Conservation (phyloP, 257 asterid species). For the Nicotiana benthamiana region DNA sequence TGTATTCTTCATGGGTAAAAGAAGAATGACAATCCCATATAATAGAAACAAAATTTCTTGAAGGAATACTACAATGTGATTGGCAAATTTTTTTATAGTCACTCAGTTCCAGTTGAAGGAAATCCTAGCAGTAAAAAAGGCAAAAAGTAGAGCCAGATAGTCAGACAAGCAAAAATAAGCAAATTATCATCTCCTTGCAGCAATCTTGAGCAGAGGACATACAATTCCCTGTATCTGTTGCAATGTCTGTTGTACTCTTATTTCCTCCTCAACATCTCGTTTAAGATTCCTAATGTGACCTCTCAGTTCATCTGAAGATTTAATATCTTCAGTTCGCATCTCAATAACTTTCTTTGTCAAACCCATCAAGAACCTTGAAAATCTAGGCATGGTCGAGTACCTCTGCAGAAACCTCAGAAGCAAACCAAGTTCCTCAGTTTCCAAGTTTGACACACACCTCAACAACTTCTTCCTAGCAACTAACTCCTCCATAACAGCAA, state of each 20-base stretch:
- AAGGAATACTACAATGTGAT: conserved; percentile 1
- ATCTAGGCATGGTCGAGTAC: conserved; percentile 62
- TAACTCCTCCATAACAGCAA: conserved; percentile 93
- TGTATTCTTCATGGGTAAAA: neutral
- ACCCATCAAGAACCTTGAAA: conserved; percentile 46
- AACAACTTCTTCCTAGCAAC: conserved; percentile 74
- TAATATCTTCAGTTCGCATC: conserved; percentile 58
- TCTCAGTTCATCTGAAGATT: conserved; percentile 36
- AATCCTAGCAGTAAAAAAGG: neutral
- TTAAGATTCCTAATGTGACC: conserved; percentile 59
- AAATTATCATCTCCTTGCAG: conserved; percentile 48
- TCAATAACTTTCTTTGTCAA: conserved; percentile 64
- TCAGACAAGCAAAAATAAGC: neutral
- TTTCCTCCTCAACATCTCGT: conserved; percentile 81
- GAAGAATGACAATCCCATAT: neutral
- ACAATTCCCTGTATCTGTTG: conserved; percentile 78
- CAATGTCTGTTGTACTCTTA: conserved; percentile 63
- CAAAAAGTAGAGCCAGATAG: neutral
- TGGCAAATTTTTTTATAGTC: neutral
- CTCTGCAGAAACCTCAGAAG: conserved; percentile 66
- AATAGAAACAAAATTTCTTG: neutral
- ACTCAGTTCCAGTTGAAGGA: neutral
- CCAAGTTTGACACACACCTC: conserved; percentile 60
- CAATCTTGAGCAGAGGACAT: conserved; percentile 70
- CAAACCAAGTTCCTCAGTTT: conserved; percentile 52